phyloP scores from a whole-genome alignment of 2,329 filamentous ascomycete species.

The Orbilia ellipsospora region DNA sequence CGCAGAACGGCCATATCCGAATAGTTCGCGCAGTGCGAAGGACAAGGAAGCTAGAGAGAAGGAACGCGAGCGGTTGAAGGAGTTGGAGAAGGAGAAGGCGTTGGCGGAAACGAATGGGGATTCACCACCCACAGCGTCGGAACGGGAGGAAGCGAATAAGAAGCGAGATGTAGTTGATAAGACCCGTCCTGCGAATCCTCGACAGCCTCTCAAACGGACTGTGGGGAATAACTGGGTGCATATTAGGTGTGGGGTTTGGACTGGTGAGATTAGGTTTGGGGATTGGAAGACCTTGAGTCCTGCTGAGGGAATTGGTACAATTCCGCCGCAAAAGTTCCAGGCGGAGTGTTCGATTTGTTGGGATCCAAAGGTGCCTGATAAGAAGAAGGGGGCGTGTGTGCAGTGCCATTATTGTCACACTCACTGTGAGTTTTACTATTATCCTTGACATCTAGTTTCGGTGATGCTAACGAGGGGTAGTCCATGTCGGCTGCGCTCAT shows the following conservation, averaged over 20 bases:
- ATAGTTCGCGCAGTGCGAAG: slow-evolving; percentile 85
- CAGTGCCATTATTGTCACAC: slow-evolving; percentile 79
- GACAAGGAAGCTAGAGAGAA: slow-evolving; percentile 90
- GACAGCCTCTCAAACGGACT: slow-evolving; percentile 92
- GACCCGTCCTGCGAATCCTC: slow-evolving; percentile 82
- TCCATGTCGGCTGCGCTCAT: slow-evolving; percentile 92
- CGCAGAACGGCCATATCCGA: slow-evolving; percentile 67
- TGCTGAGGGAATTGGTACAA: slow-evolving; percentile 88
- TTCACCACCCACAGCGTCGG: slow-evolving; percentile 43
- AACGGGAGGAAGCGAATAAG: slow-evolving; percentile 57
- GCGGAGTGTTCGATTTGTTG: slow-evolving; percentile 88
- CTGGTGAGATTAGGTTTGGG: slow-evolving; percentile 90
- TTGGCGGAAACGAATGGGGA: slow-evolving; percentile 54
- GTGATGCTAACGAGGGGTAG: slow-evolving; percentile 63
- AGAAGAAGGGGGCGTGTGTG: slow-evolving; percentile 77
- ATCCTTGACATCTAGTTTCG: not conserved
- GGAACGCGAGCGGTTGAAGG: slow-evolving; percentile 70
- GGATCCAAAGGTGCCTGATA: slow-evolving; percentile 66
- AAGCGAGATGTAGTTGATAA: slow-evolving; percentile 74
- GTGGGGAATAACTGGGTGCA: slow-evolving; percentile 99
- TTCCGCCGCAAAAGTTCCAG: slow-evolving; percentile 77
- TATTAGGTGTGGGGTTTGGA: slow-evolving; percentile 91
- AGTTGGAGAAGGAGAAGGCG: slow-evolving; percentile 81
- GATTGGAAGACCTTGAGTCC: slow-evolving; percentile 83
- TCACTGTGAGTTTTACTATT: slow-evolving; percentile 61